Percentiles rank a stretch among this genome's conserved stretches.
Evolutionary conservation across 139 green algal species (phyloP).

Genomic region (Chlamydomonas sphaeroides): DNA sequence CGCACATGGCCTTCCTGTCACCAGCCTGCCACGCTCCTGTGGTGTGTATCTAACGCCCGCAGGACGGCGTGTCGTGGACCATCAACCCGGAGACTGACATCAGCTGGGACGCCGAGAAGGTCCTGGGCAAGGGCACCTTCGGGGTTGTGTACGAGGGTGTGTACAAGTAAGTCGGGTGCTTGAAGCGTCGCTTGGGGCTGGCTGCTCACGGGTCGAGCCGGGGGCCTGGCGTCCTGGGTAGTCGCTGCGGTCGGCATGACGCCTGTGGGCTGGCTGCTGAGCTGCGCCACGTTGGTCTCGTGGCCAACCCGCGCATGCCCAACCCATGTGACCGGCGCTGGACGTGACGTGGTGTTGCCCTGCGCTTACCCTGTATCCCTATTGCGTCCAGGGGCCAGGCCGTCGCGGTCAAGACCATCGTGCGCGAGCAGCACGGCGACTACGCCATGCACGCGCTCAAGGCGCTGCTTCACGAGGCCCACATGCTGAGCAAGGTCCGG

Average conservation of each 20-base stretch:
- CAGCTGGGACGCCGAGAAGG: not conserved
- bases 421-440: not conserved
- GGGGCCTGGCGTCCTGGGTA: not conserved
- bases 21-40: not conserved
- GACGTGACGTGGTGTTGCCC: no score
- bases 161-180: not conserved
- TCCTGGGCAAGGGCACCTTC: not conserved
- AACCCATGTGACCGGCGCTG: no score
- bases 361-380: no score
- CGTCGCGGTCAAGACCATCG: not conserved
- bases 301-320: no score
- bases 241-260: not conserved
- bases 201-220: no score
- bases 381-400: not conserved
- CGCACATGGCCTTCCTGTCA: not conserved
- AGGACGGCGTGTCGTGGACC: not conserved
- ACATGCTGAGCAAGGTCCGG: not conserved
- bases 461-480: constrained; percentile 26
- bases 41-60: not conserved
- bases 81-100: not conserved
- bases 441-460: not conserved
- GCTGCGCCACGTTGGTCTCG: no score
- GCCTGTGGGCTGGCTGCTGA: no score
- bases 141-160: not conserved
- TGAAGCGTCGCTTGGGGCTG: no score